phyloP scores from a whole-genome alignment of 768 basidiomycete genomes.

The Lanmaoa pseudosensibilis region DNA sequence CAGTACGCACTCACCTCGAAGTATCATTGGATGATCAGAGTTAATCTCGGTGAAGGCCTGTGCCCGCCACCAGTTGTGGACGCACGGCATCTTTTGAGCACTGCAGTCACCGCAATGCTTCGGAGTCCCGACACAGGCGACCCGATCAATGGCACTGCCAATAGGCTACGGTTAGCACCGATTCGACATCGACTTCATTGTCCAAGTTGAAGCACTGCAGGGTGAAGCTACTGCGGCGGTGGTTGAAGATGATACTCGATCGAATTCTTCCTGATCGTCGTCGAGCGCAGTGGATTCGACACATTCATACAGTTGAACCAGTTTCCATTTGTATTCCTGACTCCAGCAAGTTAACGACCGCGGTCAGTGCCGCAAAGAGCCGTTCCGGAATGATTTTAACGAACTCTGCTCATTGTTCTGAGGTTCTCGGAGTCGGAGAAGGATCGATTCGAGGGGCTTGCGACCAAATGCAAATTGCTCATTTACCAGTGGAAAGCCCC shows the following conservation, averaged over 20 bases:
- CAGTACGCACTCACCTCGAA: not conserved
- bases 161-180: too few species aligned
- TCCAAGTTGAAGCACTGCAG: not conserved
- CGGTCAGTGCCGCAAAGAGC: not conserved
- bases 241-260: not conserved
- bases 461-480: too few species aligned
- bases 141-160: too few species aligned
- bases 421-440: too few species aligned
- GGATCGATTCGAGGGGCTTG: too few species aligned
- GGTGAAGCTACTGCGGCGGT: not conserved
- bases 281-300: not conserved
- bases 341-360: not conserved
- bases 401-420: too few species aligned
- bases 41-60: not conserved
- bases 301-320: too few species aligned
- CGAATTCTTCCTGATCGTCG: not conserved
- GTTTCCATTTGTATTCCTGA: not conserved
- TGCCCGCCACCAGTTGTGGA: not conserved
- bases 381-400: not conserved
- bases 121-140: conserved; percentile 7
- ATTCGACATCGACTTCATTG: not conserved
- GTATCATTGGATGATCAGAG: not conserved
- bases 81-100: not conserved
- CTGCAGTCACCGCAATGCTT: not conserved
- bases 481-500: too few species aligned